These are phyloP conservation scores for Cladophialophora chaetospira DNA, from an alignment of 2,329 filamentous ascomycete species.

Conservation along the genomic window DNA sequence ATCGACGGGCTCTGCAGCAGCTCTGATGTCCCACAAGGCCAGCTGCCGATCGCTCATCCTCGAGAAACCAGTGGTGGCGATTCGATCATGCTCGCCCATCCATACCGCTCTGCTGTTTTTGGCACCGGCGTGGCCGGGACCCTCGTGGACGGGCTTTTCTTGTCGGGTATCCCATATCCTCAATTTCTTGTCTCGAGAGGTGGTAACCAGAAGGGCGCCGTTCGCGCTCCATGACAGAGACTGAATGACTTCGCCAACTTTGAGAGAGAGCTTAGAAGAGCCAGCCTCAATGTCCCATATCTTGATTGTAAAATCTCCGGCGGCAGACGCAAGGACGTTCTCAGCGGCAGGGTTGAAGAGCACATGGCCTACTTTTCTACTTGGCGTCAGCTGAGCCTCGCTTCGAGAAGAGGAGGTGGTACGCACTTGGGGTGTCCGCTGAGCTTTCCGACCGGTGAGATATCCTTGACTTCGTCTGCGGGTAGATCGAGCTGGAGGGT, in stretches of 20 bases:
- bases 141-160: conserved; percentile 82
- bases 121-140: conserved; percentile 81
- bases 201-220: conserved; percentile 83
- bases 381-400: conserved; percentile 24
- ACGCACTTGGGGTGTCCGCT: conserved; percentile 80
- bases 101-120: conserved; percentile 98
- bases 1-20: conserved; percentile 75
- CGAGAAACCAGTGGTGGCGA: conserved; percentile 96
- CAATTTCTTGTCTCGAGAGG: conserved; percentile 96
- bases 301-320: conserved; percentile 92
- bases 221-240: conserved; percentile 94
- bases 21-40: conserved; percentile 90
- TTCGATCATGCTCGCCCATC: conserved; percentile 94
- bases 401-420: neutral
- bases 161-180: conserved; percentile 97
- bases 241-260: conserved; percentile 89
- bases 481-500: conserved; percentile 76
- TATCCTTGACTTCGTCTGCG: conserved; percentile 74
- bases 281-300: conserved; percentile 90
- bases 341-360: conserved; percentile 96
- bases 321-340: conserved; percentile 91
- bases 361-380: conserved; percentile 94
- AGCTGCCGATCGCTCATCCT: conserved; percentile 98
- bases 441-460: conserved; percentile 78
- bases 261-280: conserved; percentile 72